Evolutionary conservation across 345 rosid species (phyloP), one percentile per base, ranked within the genome.

Genomic region (Citrus glauca): DNA sequence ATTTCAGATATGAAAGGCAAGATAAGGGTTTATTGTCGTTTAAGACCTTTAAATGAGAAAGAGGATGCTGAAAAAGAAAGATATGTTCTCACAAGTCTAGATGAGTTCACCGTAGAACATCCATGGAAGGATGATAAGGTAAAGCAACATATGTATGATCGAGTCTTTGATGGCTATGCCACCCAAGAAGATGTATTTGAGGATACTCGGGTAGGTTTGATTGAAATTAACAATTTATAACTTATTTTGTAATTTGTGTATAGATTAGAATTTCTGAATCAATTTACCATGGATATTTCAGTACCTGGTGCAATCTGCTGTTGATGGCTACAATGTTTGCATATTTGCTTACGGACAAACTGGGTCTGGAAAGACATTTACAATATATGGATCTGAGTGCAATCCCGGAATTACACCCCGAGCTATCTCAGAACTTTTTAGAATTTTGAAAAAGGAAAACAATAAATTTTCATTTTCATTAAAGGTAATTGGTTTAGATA

Each of bases 311-410:
- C 99, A 96, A 75, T 94, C 99, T 50, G 97, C 98, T 71, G 88
- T 94, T 10, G 99, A 96, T 87, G 99, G 99, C 14, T 96, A 90
- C 75, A 96, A 96, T 25, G 97, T 96, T 4, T 96, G 98, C 84
- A 92, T 96, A 78, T 96, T 96, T 85, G 99, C 98, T 45, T 94
- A 96, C 81, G 99, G 99, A 66, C 99, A 96, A 90, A 96, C 98
- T 74, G 98, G 98, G 64, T 96, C 99, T 33, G 99, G 98, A 57
- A 96, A 96, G 85, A 96, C 99, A 85, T 96, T 90, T 84, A 96
- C 99, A 0, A 91, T 96, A 80, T 96, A 92, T 83, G 98, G 99
- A 65, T 83, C 93, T 78, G 91, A 86, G 59, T 78, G 71, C 77
- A 89, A 85, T 84, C 97, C 97, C 38, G 99, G 98, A 74, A 88